Conservation (phyloP, 1,139 yeast species). For the Hansenula anomala region DNA sequence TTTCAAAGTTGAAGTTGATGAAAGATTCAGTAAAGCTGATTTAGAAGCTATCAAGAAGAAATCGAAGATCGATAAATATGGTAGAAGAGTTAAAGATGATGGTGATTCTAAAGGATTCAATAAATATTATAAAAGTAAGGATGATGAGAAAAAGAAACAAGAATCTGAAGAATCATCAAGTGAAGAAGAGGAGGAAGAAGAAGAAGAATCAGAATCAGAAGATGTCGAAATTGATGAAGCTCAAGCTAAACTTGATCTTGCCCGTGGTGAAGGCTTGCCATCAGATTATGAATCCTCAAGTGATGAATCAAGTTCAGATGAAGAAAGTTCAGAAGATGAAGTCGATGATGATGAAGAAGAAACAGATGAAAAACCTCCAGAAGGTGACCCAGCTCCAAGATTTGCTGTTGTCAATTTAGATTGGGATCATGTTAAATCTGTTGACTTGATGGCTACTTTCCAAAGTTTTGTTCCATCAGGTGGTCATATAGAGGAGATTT, state of each 20-base stretch:
- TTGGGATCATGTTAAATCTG: conserved; percentile 90
- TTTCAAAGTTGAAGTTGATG: conserved; percentile 76
- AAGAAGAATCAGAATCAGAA: no score
- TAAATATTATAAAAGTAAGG: conserved; percentile 45
- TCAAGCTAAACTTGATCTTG: conserved; percentile 44
- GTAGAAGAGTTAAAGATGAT: conserved; percentile 56
- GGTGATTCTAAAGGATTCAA: conserved; percentile 48
- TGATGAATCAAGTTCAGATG: conserved; percentile 33
- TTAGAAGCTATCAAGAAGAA: conserved; percentile 53
- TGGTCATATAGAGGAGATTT: conserved; percentile 65
- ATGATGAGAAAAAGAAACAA: conserved; percentile 21
- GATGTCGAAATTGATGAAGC: conserved; percentile 19
- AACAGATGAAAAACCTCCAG: conserved; percentile 56
- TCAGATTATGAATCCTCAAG: conserved; percentile 33
- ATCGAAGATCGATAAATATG: conserved; percentile 79
- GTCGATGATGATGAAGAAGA: conserved; percentile 56
- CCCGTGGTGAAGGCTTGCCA: conserved; percentile 66
- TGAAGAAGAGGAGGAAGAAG: conserved; percentile 6
- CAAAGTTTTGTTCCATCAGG: conserved; percentile 78
- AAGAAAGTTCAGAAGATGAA: conserved; percentile 36
- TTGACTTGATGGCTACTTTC: conserved; percentile 87
- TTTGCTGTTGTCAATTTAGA: conserved; percentile 95
- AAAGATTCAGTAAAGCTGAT: conserved; percentile 76
- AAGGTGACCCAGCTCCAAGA: conserved; percentile 77
- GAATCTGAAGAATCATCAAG: conserved; percentile 14